A percentile compares a stretch with the other conserved stretches of the same genome.
Evolutionary conservation across 2,329 filamentous ascomycete species (phyloP).

Genomic region (Botrytis byssoidea): DNA sequence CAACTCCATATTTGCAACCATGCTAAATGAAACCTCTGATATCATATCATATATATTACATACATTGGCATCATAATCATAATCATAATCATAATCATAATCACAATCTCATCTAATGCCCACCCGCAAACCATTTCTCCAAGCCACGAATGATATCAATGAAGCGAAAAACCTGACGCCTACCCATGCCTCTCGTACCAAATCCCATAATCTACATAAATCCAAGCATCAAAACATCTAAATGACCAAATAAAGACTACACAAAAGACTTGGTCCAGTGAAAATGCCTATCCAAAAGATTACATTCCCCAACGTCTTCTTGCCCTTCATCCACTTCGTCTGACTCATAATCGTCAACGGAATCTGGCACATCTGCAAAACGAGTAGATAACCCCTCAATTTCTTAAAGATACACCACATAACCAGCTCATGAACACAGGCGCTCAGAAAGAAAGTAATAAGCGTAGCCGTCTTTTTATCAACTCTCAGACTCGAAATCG

Average conservation of each 20-base stretch:
- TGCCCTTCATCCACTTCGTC: constrained; percentile 62
- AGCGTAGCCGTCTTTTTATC: constrained; percentile 67
- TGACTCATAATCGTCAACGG: constrained; percentile 67
- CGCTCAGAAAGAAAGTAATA: constrained; percentile 40
- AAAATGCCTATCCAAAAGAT: constrained; percentile 80
- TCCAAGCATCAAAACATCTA: constrained; percentile 33
- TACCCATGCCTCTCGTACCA: neutral
- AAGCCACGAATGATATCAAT: constrained; percentile 3
- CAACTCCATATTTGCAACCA: no score
- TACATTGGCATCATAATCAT: neutral
- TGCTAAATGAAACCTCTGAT: neutral
- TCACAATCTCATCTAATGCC: neutral
- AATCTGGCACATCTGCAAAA: constrained; percentile 72
- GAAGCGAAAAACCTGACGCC: neutral
- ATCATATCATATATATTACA: neutral
- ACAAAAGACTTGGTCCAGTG: constrained; percentile 67
- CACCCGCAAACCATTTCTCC: neutral
- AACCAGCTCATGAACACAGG: constrained; percentile 30
- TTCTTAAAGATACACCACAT: constrained; percentile 76
- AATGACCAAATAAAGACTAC: constrained; percentile 59
- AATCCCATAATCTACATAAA: neutral
- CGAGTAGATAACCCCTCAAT: constrained; percentile 68
- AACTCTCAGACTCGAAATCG: constrained; percentile 70
- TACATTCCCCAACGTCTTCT: constrained; percentile 65
- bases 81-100: neutral